Percentiles rank a stretch among this genome's conserved stretches.
Evolutionary conservation across 2,329 filamentous ascomycete genomes (phyloP).

Genomic region (Hymenoscyphus albidus): DNA sequence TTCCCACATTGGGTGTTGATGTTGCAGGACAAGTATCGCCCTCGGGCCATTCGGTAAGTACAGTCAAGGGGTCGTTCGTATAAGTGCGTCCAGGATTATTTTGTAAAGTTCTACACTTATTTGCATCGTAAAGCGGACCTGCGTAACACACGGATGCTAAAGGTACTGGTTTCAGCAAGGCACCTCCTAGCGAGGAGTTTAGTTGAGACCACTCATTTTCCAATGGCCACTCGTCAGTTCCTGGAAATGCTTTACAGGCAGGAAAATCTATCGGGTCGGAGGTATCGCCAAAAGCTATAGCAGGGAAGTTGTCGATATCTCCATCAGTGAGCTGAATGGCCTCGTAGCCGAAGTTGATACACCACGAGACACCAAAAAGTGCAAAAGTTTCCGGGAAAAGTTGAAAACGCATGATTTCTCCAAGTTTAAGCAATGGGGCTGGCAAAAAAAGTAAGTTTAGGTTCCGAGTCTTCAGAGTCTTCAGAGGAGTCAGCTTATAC

Average conservation of each 20-base stretch:
- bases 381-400: not conserved
- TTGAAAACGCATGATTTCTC: not conserved
- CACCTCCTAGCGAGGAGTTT: conserved; percentile 42
- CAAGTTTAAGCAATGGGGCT: not conserved
- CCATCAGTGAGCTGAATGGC: conserved; percentile 17
- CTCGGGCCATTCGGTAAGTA: conserved; percentile 46
- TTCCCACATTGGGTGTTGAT: not conserved
- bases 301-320: conserved; percentile 16
- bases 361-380: not conserved
- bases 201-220: conserved; percentile 43
- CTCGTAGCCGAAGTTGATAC: conserved; percentile 19
- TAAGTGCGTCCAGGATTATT: conserved; percentile 22
- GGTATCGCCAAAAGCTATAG: conserved; percentile 39
- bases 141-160: conserved; percentile 43
- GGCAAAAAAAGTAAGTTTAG: not conserved
- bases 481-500: not conserved
- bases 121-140: conserved; percentile 30
- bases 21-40: conserved; percentile 15
- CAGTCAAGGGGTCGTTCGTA: conserved; percentile 39
- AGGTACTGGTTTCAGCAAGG: conserved; percentile 41
- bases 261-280: conserved; percentile 15
- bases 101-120: conserved; percentile 33
- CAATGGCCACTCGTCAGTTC: conserved; percentile 43
- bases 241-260: conserved; percentile 19
- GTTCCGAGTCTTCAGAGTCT: too few relatives aligned